Evolutionary conservation across 768 basidiomycete species (phyloP).

Genomic region (Boletus speciosus): DNA sequence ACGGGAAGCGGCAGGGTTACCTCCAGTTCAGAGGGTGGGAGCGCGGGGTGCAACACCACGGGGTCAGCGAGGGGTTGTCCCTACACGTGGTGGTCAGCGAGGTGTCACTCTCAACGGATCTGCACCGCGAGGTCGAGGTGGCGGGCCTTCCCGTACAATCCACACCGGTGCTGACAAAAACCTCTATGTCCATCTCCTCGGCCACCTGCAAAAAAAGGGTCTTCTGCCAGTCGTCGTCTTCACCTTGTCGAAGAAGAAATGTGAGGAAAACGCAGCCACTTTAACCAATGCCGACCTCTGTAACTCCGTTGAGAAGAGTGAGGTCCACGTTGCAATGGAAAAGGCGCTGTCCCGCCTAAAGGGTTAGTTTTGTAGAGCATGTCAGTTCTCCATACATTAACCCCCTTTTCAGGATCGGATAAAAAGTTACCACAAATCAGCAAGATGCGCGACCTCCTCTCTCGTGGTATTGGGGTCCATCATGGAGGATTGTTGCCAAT

Average conservation of each 20-base stretch:
- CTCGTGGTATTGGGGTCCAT: constrained; percentile 94
- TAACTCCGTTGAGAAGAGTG: constrained; percentile 89
- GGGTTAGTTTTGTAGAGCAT: constrained; percentile 45
- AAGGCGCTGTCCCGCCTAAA: constrained; percentile 88
- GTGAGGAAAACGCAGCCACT: constrained; percentile 94
- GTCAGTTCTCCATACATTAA: constrained; percentile 1
- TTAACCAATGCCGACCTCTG: constrained; percentile 87
- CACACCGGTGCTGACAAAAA: constrained; percentile 81
- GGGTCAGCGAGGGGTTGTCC: constrained; percentile 43
- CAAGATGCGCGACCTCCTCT: constrained; percentile 84
- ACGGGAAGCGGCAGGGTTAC: constrained; percentile 89
- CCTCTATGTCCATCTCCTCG: constrained; percentile 89
- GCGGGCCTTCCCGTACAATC: constrained; percentile 51
- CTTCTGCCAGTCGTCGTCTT: constrained; percentile 95
- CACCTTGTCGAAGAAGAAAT: constrained; percentile 94
- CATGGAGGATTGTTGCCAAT: constrained; percentile 95
- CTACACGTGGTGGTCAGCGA: constrained; percentile 54
- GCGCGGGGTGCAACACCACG: constrained; percentile 65
- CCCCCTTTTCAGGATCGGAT: constrained; percentile 65
- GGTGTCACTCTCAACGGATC: constrained; percentile 42
- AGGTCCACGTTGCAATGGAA: constrained; percentile 92
- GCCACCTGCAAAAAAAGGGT: constrained; percentile 76
- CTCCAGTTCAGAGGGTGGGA: constrained; percentile 80
- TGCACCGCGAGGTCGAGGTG: constrained; percentile 37
- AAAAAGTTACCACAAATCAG: constrained; percentile 90